A percentile compares a stretch with the other conserved stretches of the same genome.
Evolutionary conservation across 2,329 filamentous ascomycete species (phyloP).

Genomic region (Microcyclospora pomicola): DNA sequence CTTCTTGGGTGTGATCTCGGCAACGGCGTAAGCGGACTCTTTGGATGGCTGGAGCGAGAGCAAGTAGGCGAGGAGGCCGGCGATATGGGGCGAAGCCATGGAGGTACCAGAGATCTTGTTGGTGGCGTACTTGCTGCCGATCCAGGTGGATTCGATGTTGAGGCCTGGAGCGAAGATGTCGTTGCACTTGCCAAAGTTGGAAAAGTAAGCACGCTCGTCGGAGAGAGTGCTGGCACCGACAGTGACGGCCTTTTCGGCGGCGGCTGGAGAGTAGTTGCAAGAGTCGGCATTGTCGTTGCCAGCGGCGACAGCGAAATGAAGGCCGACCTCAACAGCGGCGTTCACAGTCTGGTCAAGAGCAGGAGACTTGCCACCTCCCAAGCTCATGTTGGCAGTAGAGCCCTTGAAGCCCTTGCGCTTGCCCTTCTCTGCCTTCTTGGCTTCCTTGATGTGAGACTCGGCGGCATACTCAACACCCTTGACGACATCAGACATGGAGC

Average conservation of each 20-base stretch:
- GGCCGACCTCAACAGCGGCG: conserved; percentile 76
- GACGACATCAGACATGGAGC: conserved; percentile 96
- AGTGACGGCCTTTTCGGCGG: conserved; percentile 80
- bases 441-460: conserved; percentile 60
- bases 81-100: conserved; percentile 96
- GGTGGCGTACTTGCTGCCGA: conserved; percentile 84
- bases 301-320: conserved; percentile 96
- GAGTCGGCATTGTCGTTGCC: conserved; percentile 98
- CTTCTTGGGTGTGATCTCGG: conserved; percentile 80
- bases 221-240: conserved; percentile 88
- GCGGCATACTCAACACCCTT: conserved; percentile 96
- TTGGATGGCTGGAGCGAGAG: conserved; percentile 84
- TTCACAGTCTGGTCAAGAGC: conserved; percentile 87
- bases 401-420: conserved; percentile 97
- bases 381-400: conserved; percentile 97
- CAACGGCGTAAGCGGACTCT: conserved; percentile 84
- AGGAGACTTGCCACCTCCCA: conserved; percentile 91
- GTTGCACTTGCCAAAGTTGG: conserved; percentile 98
- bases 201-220: conserved; percentile 98
- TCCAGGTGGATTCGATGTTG: conserved; percentile 96
- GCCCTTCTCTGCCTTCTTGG: conserved; percentile 65
- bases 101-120: conserved; percentile 99
- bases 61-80: conserved; percentile 93
- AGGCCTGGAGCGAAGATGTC: conserved; percentile 92
- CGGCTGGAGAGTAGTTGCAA: conserved; percentile 97